These are phyloP conservation scores for Hygrophoropsis aurantiaca DNA, from an alignment of 768 basidiomycete genomes.

Conservation along the genomic window DNA sequence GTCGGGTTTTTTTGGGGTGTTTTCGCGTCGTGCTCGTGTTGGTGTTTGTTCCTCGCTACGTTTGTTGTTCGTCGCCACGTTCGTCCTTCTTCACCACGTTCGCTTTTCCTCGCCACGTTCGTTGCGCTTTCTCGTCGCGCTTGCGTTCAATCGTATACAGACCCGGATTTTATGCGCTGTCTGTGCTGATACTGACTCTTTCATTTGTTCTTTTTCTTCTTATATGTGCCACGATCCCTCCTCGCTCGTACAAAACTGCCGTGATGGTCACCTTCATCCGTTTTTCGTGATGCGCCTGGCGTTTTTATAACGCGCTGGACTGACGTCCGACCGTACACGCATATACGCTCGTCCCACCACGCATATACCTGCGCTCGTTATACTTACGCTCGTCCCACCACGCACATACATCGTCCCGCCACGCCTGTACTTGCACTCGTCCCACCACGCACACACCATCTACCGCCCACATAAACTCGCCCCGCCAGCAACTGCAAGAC, in stretches of 20 bases:
- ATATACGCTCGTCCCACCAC: no score
- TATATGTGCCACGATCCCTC: no score
- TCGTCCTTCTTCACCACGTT: not conserved
- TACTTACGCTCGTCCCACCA: not conserved
- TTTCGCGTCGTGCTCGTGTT: not conserved
- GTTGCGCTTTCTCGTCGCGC: no score
- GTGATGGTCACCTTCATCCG: no score
- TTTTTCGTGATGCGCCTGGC: no score
- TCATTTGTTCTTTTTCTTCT: conserved; percentile 1
- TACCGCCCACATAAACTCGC: no score
- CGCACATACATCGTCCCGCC: not conserved
- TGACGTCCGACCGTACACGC: no score
- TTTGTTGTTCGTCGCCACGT: no score
- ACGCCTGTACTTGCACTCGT: not conserved
- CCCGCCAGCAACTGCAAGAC: conserved; percentile 79
- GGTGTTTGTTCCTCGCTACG: not conserved
- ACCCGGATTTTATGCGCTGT: no score
- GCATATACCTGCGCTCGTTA: not conserved
- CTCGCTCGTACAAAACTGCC: no score
- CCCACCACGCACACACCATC: not conserved
- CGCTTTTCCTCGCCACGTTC: not conserved
- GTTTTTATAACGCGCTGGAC: no score
- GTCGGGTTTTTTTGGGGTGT: not conserved
- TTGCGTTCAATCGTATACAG: no score
- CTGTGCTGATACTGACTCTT: not conserved